Evolutionary conservation across 2,329 filamentous ascomycete genomes (phyloP).

Genomic region (Chaetomiaceae sp.): DNA sequence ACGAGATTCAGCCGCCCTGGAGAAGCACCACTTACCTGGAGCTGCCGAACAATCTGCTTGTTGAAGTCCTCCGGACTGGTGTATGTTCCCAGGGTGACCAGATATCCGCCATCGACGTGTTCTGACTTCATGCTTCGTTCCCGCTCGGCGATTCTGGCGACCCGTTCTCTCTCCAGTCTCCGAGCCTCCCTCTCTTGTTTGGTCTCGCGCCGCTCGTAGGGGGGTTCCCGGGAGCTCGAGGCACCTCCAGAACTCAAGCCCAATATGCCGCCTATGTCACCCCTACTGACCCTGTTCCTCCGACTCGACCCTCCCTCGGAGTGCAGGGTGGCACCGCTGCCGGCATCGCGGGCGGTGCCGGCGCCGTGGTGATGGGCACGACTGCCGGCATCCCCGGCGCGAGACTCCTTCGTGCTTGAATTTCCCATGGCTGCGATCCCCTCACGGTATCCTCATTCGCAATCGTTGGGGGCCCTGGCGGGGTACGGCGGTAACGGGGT

Average conservation of each 20-base stretch:
- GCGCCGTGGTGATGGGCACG: constrained; percentile 24
- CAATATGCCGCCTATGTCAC: constrained; percentile 44
- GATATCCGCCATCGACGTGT: constrained; percentile 86
- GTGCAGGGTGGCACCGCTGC: constrained; percentile 22
- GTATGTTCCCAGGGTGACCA: constrained; percentile 93
- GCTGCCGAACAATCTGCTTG: constrained; percentile 79
- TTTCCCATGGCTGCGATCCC: constrained; percentile 32
- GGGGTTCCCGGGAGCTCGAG: constrained; percentile 38
- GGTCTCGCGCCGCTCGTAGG: constrained; percentile 71
- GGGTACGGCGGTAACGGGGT: neutral
- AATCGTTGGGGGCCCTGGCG: neutral
- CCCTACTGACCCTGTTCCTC: constrained; percentile 36
- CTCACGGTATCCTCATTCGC: constrained; percentile 8
- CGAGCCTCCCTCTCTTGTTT: constrained; percentile 87
- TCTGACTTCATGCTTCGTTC: constrained; percentile 89
- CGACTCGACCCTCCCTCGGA: constrained; percentile 23
- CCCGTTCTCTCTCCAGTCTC: constrained; percentile 75
- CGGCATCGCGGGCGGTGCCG: constrained; percentile 19
- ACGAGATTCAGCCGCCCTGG: constrained; percentile 13
- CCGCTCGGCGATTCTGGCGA: constrained; percentile 72
- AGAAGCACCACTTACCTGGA: constrained; percentile 62
- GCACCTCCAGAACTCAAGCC: constrained; percentile 37
- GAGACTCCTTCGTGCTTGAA: constrained; percentile 34
- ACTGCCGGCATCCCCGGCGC: constrained; percentile 27
- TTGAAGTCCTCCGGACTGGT: constrained; percentile 90